Conservation (phyloP, 1,284 basidiomycete species). For the Puccinia polysora region DNA sequence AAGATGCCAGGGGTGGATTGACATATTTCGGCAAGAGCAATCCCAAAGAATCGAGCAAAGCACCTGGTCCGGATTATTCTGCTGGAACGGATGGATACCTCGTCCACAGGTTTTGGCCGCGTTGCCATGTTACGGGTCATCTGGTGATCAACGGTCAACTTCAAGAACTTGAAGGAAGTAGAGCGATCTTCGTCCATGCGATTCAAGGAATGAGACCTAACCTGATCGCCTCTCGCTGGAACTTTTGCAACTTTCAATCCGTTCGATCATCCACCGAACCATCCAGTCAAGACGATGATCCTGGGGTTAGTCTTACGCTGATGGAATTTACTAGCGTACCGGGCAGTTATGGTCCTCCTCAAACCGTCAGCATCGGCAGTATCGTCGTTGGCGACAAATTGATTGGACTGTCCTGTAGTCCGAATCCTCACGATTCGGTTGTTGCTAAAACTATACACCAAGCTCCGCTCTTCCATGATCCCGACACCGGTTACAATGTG, state of each 20-base stretch:
- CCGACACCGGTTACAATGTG: conserved; percentile 74
- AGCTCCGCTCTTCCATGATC: conserved; percentile 61
- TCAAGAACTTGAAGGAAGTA: conserved; percentile 64
- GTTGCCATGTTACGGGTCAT: conserved; percentile 63
- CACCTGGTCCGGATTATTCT: conserved; percentile 58
- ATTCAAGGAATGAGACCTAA: conserved; percentile 99
- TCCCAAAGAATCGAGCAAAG: conserved; percentile 51
- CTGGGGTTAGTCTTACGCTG: conserved; percentile 75
- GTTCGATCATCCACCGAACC: conserved; percentile 53
- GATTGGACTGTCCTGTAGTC: conserved; percentile 67
- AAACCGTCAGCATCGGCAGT: conserved; percentile 73
- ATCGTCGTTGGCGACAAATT: conserved; percentile 73
- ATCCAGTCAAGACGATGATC: conserved; percentile 21
- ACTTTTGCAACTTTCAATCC: conserved; percentile 80
- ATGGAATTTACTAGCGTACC: conserved; percentile 90
- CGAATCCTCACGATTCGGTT: conserved; percentile 64
- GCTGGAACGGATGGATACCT: conserved; percentile 68
- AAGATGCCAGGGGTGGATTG: conserved; percentile 78
- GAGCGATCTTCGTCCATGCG: conserved; percentile 86
- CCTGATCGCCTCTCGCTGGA: conserved; percentile 87
- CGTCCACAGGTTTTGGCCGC: conserved; percentile 87
- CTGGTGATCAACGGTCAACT: conserved; percentile 68
- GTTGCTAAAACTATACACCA: conserved; percentile 69
- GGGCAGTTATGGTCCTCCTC: conserved; percentile 30
- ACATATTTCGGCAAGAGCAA: conserved; percentile 70